Conservation (phyloP, 805 yeast genomes). For the Blastobotrys mokoenaii region DNA sequence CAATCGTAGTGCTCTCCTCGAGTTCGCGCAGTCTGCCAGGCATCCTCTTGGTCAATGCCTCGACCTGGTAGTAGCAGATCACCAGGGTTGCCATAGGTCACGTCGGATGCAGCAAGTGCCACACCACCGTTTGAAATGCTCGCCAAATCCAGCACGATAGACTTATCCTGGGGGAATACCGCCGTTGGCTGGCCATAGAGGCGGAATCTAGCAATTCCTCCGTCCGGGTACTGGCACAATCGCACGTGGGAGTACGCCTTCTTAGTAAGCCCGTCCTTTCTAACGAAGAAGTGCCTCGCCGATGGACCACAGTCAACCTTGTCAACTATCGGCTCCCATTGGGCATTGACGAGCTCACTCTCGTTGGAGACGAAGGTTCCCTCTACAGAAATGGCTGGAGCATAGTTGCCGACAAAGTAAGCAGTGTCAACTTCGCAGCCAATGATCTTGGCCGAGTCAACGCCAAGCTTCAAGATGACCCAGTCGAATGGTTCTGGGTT, state of each 20-base stretch:
- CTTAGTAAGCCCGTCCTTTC: conserved; percentile 38
- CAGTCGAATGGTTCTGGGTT: conserved; percentile 78
- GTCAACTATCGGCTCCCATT: conserved; percentile 67
- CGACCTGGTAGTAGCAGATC: conserved; percentile 87
- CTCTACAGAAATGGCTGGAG: conserved; percentile 83
- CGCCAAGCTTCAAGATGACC: conserved; percentile 80
- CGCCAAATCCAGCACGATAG: conserved; percentile 60
- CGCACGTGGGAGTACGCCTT: conserved; percentile 68
- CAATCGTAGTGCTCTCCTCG: conserved; percentile 84
- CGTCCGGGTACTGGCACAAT: conserved; percentile 93
- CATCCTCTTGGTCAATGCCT: conserved; percentile 94
- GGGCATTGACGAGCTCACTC: conserved; percentile 20
- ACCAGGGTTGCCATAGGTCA: conserved; percentile 89
- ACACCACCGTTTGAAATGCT: conserved; percentile 83
- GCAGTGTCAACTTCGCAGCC: conserved; percentile 93
- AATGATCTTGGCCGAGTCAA: conserved; percentile 63
- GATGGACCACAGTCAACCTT: conserved; percentile 82
- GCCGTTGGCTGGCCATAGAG: conserved; percentile 79
- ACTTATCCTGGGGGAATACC: conserved; percentile 41
- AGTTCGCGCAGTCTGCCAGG: conserved; percentile 95
- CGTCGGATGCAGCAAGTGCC: conserved; percentile 74
- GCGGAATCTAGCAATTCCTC: conserved; percentile 94
- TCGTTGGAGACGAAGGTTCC: conserved; percentile 37
- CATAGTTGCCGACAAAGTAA: conserved; percentile 90
- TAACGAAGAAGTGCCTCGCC: conserved; percentile 66